phyloP scores from a whole-genome alignment of 1,284 basidiomycete species.

The Phenoliferia sp. region DNA sequence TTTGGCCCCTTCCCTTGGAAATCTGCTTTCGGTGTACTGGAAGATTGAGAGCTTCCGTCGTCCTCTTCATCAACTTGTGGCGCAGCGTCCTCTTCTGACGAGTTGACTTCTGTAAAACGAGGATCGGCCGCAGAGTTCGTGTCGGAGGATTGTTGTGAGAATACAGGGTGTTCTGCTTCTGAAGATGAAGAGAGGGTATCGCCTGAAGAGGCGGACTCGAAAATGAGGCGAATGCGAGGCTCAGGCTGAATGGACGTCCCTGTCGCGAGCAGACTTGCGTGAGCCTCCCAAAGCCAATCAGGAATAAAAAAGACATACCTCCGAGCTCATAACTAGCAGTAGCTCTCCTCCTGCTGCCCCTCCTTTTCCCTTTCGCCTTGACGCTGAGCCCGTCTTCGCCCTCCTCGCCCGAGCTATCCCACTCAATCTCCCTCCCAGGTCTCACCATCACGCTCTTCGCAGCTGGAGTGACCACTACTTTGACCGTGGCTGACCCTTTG shows the following conservation, averaged over 20 bases:
- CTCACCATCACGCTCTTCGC: conserved; percentile 11
- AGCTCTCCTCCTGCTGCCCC: conserved; percentile 38
- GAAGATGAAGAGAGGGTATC: conserved; percentile 8
- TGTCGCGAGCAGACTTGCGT: not conserved
- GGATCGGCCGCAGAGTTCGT: not conserved
- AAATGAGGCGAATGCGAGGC: conserved; percentile 42
- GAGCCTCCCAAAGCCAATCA: not conserved
- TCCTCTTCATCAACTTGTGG: not conserved
- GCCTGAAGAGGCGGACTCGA: conserved; percentile 34
- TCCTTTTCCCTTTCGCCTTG: conserved; percentile 35
- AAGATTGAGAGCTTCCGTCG: not conserved
- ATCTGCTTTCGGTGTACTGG: conserved; percentile 7
- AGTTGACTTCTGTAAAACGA: not conserved
- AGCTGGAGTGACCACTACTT: too few species aligned
- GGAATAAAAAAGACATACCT: conserved; percentile 27
- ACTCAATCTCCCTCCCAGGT: not conserved
- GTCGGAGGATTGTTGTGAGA: not conserved
- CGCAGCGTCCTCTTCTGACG: not conserved
- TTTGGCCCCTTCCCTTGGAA: conserved; percentile 29
- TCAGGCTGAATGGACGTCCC: conserved; percentile 41
- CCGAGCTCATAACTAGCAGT: conserved; percentile 45
- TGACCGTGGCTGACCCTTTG: not conserved
- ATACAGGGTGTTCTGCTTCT: not conserved
- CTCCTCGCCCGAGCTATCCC: conserved; percentile 11
- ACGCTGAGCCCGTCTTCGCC: not conserved